A percentile compares a stretch with the other conserved stretches of the same genome.
Conservation (phyloP, 148 eudicot species). For the Diospyros kaki region DNA sequence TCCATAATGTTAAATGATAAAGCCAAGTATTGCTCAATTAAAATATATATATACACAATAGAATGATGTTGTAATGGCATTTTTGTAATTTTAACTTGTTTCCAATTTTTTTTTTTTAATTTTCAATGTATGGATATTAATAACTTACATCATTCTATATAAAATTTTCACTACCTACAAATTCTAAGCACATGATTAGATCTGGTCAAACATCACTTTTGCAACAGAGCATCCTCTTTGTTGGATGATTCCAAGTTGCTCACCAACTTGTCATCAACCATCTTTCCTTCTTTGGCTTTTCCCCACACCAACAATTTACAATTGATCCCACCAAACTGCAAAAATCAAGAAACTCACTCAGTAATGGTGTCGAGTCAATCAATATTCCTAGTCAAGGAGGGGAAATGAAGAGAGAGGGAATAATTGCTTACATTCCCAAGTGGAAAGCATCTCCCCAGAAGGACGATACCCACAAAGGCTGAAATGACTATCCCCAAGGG, state of each 20-base stretch:
- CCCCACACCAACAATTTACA: slow-evolving; percentile 79
- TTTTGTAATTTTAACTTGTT: too few relatives aligned
- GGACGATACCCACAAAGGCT: slow-evolving; percentile 37
- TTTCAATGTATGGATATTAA: too few relatives aligned
- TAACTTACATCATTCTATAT: too few relatives aligned
- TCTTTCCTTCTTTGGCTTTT: slow-evolving; percentile 58
- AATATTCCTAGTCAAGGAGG: background rate
- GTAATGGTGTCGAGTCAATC: background rate
- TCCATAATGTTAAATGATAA: too few relatives aligned
- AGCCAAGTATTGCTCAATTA: too few relatives aligned
- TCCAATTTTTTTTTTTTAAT: too few relatives aligned
- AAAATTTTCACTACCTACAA: too few relatives aligned
- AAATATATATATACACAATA: too few relatives aligned
- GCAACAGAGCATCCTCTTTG: slow-evolving; percentile 39
- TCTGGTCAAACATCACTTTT: background rate
- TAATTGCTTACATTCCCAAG: slow-evolving; percentile 61
- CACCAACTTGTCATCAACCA: slow-evolving; percentile 9
- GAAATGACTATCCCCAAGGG: slow-evolving; percentile 73
- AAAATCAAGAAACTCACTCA: background rate
- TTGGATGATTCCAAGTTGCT: slow-evolving; percentile 21
- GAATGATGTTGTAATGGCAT: too few relatives aligned
- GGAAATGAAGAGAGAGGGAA: background rate
- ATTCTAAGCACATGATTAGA: too few relatives aligned
- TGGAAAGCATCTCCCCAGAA: slow-evolving; percentile 56
- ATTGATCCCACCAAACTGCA: slow-evolving; percentile 72